phyloP scores from a whole-genome alignment of 106 monocot genomes.

The Dioscorea zingiberensis region DNA sequence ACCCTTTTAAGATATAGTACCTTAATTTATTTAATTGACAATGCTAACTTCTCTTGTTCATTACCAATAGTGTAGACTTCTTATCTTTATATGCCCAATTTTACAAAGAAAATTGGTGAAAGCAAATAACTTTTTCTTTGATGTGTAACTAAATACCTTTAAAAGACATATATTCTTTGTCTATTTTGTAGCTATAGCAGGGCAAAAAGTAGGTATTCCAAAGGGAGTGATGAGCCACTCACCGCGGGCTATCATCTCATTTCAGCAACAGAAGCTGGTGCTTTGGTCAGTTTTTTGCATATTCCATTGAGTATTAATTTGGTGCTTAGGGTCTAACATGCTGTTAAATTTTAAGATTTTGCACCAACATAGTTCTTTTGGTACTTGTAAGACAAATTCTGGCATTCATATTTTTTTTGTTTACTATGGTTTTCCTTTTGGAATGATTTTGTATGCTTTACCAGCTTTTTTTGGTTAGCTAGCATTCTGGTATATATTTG shows the following conservation, averaged over 20 bases:
- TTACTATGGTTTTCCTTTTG: too few relatives aligned
- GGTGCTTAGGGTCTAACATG: too few relatives aligned
- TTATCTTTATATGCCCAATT: background rate
- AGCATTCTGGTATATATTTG: too few relatives aligned
- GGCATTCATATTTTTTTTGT: too few relatives aligned
- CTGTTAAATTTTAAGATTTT: too few relatives aligned
- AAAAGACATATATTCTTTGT: background rate
- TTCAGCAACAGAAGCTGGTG: constrained; percentile 90
- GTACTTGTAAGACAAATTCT: too few relatives aligned
- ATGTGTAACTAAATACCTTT: background rate
- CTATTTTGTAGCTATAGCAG: constrained; percentile 59
- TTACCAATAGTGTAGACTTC: background rate
- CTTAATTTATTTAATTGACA: background rate
- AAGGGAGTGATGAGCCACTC: constrained; percentile 28
- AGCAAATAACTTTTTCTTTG: background rate
- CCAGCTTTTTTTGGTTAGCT: too few relatives aligned
- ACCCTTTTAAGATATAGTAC: background rate
- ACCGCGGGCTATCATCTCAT: constrained; percentile 60
- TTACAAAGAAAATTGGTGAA: background rate
- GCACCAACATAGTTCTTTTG: too few relatives aligned
- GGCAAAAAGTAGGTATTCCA: constrained; percentile 65
- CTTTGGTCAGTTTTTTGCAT: constrained; percentile 47
- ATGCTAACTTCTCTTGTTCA: background rate
- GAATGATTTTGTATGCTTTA: too few relatives aligned
- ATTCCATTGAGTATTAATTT: too few relatives aligned